A percentile compares a stretch with the other conserved stretches of the same genome.
These are phyloP conservation scores for Ceratocystis alfenasii DNA, from an alignment of 2,329 filamentous ascomycete genomes.

Conservation along the genomic window DNA sequence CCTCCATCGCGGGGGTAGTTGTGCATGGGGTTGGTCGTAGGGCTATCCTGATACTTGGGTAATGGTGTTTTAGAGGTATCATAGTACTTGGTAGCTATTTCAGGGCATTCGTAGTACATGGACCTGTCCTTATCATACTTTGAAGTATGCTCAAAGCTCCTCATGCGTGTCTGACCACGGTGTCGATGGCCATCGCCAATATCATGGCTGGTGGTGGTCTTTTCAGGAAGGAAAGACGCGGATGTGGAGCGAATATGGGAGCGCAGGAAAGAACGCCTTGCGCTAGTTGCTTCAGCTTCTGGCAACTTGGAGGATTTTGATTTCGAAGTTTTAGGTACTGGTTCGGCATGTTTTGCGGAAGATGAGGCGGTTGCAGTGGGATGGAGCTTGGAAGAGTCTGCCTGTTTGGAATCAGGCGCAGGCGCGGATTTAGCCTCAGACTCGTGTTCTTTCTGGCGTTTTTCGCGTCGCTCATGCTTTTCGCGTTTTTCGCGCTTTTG, in stretches of 20 bases:
- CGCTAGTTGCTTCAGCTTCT: not conserved
- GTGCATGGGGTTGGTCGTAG: conserved; percentile 7
- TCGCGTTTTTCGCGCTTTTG: conserved; percentile 11
- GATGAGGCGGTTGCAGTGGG: conserved; percentile 1
- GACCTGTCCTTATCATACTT: not conserved
- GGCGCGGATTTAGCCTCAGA: not conserved
- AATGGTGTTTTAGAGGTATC: not conserved
- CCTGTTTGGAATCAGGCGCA: not conserved
- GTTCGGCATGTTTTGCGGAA: not conserved
- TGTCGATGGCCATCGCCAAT: not conserved
- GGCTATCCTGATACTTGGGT: not conserved
- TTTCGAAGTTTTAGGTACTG: not conserved
- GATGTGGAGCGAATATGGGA: conserved; percentile 17
- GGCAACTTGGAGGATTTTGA: not conserved
- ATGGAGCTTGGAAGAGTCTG: conserved; percentile 7
- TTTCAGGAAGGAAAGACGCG: conserved; percentile 15
- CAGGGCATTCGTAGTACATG: not conserved
- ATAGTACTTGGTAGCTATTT: not conserved
- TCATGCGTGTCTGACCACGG: conserved; percentile 12
- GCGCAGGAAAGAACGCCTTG: not conserved
- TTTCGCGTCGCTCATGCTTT: not conserved
- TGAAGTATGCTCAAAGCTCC: conserved; percentile 13
- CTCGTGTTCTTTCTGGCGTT: conserved; percentile 4
- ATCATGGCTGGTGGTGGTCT: not conserved
- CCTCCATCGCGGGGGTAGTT: conserved; percentile 3